Evolutionary conservation across 257 asterid genomes (phyloP).

Genomic region (Craterostigma plantagineum): DNA sequence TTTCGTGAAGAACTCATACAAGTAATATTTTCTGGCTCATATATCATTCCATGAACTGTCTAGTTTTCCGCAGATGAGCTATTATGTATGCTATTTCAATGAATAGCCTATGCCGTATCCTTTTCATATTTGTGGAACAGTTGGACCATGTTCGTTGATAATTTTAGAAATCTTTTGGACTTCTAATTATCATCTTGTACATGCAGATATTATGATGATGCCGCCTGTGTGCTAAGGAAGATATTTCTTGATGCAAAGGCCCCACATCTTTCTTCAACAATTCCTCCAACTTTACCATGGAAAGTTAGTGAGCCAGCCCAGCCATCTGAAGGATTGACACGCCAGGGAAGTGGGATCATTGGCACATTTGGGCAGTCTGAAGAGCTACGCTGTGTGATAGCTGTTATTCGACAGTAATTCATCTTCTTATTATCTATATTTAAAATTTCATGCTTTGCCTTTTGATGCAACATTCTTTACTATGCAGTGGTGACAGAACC

Average conservation of each 20-base stretch:
- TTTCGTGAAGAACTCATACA: constrained; percentile 87
- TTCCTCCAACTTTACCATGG: constrained; percentile 93
- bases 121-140: not conserved
- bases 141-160: not conserved
- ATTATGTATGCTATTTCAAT: too few relatives aligned
- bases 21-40: constrained; percentile 23
- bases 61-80: not conserved
- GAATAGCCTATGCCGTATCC: not conserved
- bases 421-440: constrained; percentile 2
- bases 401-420: constrained; percentile 82
- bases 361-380: constrained; percentile 90
- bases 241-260: constrained; percentile 97
- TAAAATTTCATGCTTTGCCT: constrained; percentile 5
- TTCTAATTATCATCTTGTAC: too few relatives aligned
- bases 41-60: constrained; percentile 4
- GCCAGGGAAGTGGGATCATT: constrained; percentile 88
- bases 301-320: constrained; percentile 78
- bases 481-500: constrained; percentile 90
- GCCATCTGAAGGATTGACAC: constrained; percentile 80
- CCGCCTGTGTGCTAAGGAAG: constrained; percentile 94
- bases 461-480: constrained; percentile 11
- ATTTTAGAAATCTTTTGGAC: not conserved
- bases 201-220: constrained; percentile 84
- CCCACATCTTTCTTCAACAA: constrained; percentile 86
- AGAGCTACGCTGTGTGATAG: constrained; percentile 95